Conservation (phyloP, 1,284 basidiomycete genomes). For the Inonotus hispidus region DNA sequence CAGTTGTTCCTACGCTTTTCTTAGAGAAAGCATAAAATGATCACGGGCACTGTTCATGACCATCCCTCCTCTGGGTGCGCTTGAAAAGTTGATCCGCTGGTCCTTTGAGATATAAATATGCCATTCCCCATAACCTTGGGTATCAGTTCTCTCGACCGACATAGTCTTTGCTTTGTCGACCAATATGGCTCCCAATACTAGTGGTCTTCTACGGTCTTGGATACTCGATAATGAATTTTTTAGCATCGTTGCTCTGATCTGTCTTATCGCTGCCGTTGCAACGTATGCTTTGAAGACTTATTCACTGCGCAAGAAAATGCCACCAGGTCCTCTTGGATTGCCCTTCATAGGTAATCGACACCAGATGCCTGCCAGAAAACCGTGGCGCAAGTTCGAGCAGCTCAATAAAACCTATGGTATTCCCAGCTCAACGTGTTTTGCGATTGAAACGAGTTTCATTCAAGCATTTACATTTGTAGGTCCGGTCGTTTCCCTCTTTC, state of each 20-base stretch:
- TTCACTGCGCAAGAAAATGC: conserved; percentile 29
- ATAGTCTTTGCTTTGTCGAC: not conserved
- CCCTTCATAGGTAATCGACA: conserved; percentile 44
- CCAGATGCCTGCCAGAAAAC: conserved; percentile 42
- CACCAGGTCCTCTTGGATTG: conserved; percentile 39
- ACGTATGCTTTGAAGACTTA: conserved; percentile 1
- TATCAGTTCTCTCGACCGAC: too few species aligned
- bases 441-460: not conserved
- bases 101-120: not conserved
- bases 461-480: conserved; percentile 27
- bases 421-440: conserved; percentile 13
- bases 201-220: not conserved
- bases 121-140: too few species aligned
- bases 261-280: not conserved
- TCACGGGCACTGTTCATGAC: too few species aligned
- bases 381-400: conserved; percentile 45
- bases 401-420: conserved; percentile 44
- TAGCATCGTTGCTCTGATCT: not conserved
- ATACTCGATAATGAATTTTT: not conserved
- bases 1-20: too few species aligned
- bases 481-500: conserved; percentile 48
- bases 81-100: not conserved
- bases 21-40: too few species aligned
- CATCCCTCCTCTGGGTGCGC: too few species aligned
- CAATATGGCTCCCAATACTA: not conserved